Percentiles rank a stretch among this genome's conserved stretches.
These are phyloP conservation scores for Globisporangium iwayamae DNA, from an alignment of 352 stramenopile species.

Conservation along the genomic window DNA sequence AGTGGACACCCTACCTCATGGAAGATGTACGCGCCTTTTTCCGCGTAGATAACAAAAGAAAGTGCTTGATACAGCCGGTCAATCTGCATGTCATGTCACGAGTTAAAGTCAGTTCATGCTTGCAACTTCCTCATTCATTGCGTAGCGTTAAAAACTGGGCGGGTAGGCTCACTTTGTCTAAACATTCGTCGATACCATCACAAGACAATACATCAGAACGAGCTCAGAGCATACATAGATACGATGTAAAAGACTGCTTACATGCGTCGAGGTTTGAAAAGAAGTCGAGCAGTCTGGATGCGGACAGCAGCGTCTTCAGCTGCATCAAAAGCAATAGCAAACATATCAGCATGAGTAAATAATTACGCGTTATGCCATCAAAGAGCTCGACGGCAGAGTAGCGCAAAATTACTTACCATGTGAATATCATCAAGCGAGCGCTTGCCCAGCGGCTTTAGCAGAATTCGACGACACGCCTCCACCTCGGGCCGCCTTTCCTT, in stretches of 20 bases:
- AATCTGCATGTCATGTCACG: slow-evolving; percentile 27
- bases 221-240: neutral
- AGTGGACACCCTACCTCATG: slow-evolving; percentile 31
- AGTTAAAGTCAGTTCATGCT: neutral
- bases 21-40: slow-evolving; percentile 59
- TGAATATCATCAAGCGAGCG: slow-evolving; percentile 74
- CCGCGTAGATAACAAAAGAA: slow-evolving; percentile 35
- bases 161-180: slow-evolving; percentile 31
- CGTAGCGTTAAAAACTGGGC: neutral
- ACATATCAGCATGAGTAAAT: neutral
- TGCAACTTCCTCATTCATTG: neutral
- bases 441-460: slow-evolving; percentile 47
- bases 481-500: slow-evolving; percentile 48
- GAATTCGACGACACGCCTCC: slow-evolving; percentile 42
- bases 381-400: neutral
- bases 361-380: neutral
- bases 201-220: slow-evolving; percentile 4
- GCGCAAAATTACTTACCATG: slow-evolving; percentile 27
- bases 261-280: slow-evolving; percentile 78
- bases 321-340: slow-evolving; percentile 13
- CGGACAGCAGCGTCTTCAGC: slow-evolving; percentile 71
- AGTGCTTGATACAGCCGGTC: slow-evolving; percentile 79
- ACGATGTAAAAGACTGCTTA: slow-evolving; percentile 22
- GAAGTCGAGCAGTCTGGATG: slow-evolving; percentile 76
- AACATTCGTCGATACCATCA: neutral